These are phyloP conservation scores for Globisporangium polare DNA, from an alignment of 352 stramenopile species.

Conservation along the genomic window DNA sequence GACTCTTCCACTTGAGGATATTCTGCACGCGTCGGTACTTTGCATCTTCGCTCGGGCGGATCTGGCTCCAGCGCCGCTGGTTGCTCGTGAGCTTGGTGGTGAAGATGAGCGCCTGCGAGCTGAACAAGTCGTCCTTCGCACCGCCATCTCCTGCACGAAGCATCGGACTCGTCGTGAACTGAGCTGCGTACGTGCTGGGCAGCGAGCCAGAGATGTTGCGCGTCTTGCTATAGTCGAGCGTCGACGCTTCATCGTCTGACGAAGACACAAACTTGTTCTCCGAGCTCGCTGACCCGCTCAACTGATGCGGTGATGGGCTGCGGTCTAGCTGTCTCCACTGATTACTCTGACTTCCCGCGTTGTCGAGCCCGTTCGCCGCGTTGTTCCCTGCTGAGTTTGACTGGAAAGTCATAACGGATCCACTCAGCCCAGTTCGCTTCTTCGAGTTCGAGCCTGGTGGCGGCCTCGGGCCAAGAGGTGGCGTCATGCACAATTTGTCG, in stretches of 20 bases:
- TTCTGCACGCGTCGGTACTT: conserved; percentile 68
- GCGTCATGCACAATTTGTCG: conserved; percentile 43
- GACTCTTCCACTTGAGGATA: conserved; percentile 96
- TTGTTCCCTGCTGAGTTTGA: conserved; percentile 31
- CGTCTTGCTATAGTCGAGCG: conserved; percentile 18
- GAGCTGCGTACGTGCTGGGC: conserved; percentile 44
- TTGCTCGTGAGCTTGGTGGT: conserved; percentile 90
- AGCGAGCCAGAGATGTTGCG: conserved; percentile 53
- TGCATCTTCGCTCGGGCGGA: conserved; percentile 63
- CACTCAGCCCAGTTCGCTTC: conserved; percentile 26
- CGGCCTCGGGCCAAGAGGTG: conserved; percentile 36
- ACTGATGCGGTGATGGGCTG: conserved; percentile 34
- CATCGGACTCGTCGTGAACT: conserved; percentile 57
- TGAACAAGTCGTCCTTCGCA: conserved; percentile 69
- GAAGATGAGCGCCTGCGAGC: conserved; percentile 68
- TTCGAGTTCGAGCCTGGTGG: conserved; percentile 37
- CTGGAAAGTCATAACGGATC: conserved; percentile 28
- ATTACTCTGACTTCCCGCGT: conserved; percentile 23
- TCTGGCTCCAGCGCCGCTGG: conserved; percentile 95
- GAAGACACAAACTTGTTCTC: conserved; percentile 35
- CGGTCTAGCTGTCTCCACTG: conserved; percentile 43
- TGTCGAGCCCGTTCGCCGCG: conserved; percentile 14
- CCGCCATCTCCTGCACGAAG: conserved; percentile 38
- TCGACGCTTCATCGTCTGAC: conserved; percentile 26
- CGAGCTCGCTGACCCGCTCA: conserved; percentile 31